Evolutionary conservation across 345 rosid species (phyloP), one percentile per base, ranked within the genome.

Genomic region (Euphorbia tirucalli): DNA sequence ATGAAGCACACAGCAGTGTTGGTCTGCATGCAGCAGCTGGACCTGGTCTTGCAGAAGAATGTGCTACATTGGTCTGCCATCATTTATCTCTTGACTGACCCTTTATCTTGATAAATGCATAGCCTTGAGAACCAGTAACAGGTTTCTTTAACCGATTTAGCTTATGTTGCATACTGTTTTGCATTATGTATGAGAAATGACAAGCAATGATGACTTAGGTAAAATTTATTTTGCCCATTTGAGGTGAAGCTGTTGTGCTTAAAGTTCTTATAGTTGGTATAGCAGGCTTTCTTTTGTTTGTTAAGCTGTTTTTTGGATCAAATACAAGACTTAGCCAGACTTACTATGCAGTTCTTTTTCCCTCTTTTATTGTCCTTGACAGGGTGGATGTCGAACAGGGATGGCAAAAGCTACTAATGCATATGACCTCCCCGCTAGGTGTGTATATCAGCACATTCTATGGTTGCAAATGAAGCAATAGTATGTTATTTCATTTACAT

Each of bases 371-470:
- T n/a, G 7, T 46, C 18, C 73, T 71, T 25, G 72, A 63, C 82
- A 95, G 99, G 97, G 97, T 73, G 99, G 98, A 67, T 93, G 98
- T 86, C 83, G 98, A 69, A 96, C 99, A 27, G 99, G 99, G 75
- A 89, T 88, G 97, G 98, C 96, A 1, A 96, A 93, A 85, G 88
- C 87, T 81, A 96, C 99, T 64, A 85, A 83, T 82, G 98, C 97
- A 32, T 91, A 93, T 86, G 93, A 93, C 80, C 93, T 96, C 79
- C 99, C 99, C 37, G 89, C 94, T 72, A 92, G 99, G 99, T 96
- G 63, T 19, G 89, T 77, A 67, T 67, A 43, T 49, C 49, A 56
- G 44, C 35, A 18, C 31, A 24, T 62, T 64, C 43, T 35, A 75
- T 61, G 37, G 27, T 30, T 69, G 73, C 50, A 60, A 60, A 39